Evolutionary conservation across 2,329 filamentous ascomycete species (phyloP), one percentile per base, ranked within the genome.

Genomic region (Paracoccidioides brasiliensis): DNA sequence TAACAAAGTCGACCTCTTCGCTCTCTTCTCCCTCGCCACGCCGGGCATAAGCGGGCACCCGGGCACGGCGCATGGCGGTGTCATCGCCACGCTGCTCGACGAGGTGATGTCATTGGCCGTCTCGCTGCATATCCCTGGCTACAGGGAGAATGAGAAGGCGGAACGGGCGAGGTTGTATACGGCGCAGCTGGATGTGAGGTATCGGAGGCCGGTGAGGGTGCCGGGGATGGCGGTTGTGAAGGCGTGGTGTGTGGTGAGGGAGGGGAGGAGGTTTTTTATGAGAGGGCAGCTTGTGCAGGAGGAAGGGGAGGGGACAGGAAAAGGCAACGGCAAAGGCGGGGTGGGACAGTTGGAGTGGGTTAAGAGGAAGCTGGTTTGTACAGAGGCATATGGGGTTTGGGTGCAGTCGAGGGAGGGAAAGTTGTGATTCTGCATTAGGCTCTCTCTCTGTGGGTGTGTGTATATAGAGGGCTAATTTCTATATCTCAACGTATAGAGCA

Each of bases 21-120:
- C 67, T 61, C 62, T 75, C 41, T 58, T 70, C 52, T 60, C 64
- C 14, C 63, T 75, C 14, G 61, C 60, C 2, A 62, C 60, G 5
- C 69, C 69, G 1, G 72, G 71, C 6, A 57, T 74, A 4, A 67
- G 66, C 30, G 71, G 72, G 3, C 71, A 74, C 57, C 69, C 71
- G 1, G 56, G 58, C 4, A 69, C 68, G 1, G 68, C 67, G 22
- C 72, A 75, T 52, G 72, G 72, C 3, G 72, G 72, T 14, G 61
- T 74, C 38, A 59, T 71, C 10, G 69, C 70, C 33, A 70, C 70
- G 4, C 56, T 74, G 28, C 65, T 76, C 30, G 73, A 76, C 55
- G 73, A 76, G 61, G 66, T 69, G 30, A 74, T 75, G 70, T 72
- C 71, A 1, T 57, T 72, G 12, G 67, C 67, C 10, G 65, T 72